Evolutionary conservation across 108 stramenopile species (phyloP), one percentile per base, ranked within the genome.

Genomic region (Pseudonitzschia pungens): DNA sequence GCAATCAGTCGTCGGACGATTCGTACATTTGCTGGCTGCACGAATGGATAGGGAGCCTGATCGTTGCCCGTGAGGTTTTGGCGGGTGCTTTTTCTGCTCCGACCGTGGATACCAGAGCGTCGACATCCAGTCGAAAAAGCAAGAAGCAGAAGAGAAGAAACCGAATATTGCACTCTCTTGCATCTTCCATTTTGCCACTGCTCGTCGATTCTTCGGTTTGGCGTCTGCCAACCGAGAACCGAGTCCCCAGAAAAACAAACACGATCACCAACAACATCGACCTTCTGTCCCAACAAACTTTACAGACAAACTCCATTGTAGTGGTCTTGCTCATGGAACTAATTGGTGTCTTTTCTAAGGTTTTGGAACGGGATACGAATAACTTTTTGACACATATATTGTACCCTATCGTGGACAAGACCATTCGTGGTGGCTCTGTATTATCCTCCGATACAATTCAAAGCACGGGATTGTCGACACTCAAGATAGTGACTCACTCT

Each of bases 31-130:
- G 63, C 8, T 56, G 56, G 21, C 48, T 72, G 3, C 54, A 68
- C 15, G 66, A 78, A 62, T 72, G 71, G 71, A 41, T 54, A 20
- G 77, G 77, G 27, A 78, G 71, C 48, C 10, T 78, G 15, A 53
- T 72, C 10, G 77, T 78, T 0, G 71, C 71, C 5, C 42, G 36
- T 45, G 70, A 78, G 60, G 66, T 76, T 9, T 36, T 76, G 18
- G 58, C 31, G n/a, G 75, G 75, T n/a, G 69, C 66, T 6, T 67
- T 67, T 26, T 67, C 45, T 48, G 44, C 21, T 62, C 2, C 12
- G 6, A 27, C 65, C 27, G 28, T n/a, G n/a, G n/a, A n/a, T n/a
- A n/a, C n/a, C n/a, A n/a, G n/a, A n/a, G n/a, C n/a, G n/a, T 4
- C 11, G 29, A 14, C 2, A n/a, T 12, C 36, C 33, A 62, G 11